Conservation (phyloP, 148 eudicot genomes). For the Persicaria tinctoria region DNA sequence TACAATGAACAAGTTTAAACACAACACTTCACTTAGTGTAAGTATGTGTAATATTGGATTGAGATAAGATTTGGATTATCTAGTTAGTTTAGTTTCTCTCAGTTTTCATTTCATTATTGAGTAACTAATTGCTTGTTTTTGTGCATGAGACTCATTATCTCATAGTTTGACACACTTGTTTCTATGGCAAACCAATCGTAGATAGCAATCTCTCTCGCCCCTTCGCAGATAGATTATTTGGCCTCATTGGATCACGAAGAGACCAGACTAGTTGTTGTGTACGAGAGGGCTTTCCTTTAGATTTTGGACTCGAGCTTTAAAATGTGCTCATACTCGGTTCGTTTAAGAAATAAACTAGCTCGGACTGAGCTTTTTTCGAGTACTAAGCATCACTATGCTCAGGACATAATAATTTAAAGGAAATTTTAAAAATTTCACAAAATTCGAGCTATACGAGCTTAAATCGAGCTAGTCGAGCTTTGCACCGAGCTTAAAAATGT, state of each 20-base stretch:
- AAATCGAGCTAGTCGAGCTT: no score
- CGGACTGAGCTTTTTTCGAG: no score
- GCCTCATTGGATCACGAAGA: constrained; percentile 83
- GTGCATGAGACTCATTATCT: not conserved
- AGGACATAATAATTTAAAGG: no score
- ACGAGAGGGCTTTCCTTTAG: constrained; percentile 76
- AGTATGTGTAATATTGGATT: constrained; percentile 15
- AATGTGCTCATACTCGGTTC: no score
- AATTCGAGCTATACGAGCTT: no score
- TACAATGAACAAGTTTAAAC: no score
- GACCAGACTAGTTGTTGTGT: constrained; percentile 81
- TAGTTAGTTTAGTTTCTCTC: not conserved
- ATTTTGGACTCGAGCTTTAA: constrained; percentile 17
- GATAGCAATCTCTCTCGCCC: not conserved
- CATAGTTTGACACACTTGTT: not conserved
- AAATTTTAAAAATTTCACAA: no score
- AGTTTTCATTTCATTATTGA: not conserved
- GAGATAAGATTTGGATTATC: not conserved
- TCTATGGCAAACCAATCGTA: no score
- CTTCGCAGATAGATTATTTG: constrained; percentile 50
- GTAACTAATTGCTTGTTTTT: not conserved
- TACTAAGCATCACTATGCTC: no score
- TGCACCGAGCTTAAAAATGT: no score
- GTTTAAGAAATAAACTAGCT: no score
- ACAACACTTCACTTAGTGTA: constrained; percentile 65